Evolutionary conservation across 768 basidiomycete genomes (phyloP), one percentile per base, ranked within the genome.

Genomic region (Neoboletus brunneissimus): DNA sequence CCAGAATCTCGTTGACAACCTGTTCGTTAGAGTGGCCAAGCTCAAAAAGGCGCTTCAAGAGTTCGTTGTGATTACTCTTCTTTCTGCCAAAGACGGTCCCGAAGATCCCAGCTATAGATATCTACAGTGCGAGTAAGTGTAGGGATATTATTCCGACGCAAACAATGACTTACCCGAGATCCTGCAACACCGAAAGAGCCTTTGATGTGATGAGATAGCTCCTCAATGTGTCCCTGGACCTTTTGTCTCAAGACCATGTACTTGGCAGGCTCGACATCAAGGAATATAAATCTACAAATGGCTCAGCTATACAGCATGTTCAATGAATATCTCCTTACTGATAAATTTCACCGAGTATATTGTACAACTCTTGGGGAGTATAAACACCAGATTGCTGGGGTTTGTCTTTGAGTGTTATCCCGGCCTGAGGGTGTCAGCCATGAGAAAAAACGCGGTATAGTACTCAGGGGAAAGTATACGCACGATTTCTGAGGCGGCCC

Each of bases 401-500:
- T 52, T 79, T 79, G 2, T 80, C 81, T 72, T 87, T 89, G 53
- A 92, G 74, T n/a, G 76, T 69, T 55, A 93, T 84, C 15, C 89
- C 89, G 54, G 85, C 86, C 89, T 91, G 62, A 22, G 5, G 18
- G 49, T 29, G 51, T 12, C 31, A 50, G 31, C 48, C n/a, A 37
- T 54, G 45, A 57, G 45, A 32, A 52, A 35, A 40, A 4, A 15
- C 6, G 1, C 10, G 6, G 1, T 20, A 23, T n/a, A 6, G 7
- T 35, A 27, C 31, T 31, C 29, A 8, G 6, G 15, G 5, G 40
- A 15, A 31, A 32, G 20, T 10, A 43, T 3, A 76, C 85, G 46
- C 57, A 91, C 91, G 34, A 93, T 72, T 45, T 90, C 84, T 22
- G 73, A 67, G 9, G 88, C 85, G 27, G 78, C 83, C 88, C 90